These are phyloP conservation scores for Ceriops decandra DNA, from an alignment of 345 rosid genomes.

Conservation along the genomic window DNA sequence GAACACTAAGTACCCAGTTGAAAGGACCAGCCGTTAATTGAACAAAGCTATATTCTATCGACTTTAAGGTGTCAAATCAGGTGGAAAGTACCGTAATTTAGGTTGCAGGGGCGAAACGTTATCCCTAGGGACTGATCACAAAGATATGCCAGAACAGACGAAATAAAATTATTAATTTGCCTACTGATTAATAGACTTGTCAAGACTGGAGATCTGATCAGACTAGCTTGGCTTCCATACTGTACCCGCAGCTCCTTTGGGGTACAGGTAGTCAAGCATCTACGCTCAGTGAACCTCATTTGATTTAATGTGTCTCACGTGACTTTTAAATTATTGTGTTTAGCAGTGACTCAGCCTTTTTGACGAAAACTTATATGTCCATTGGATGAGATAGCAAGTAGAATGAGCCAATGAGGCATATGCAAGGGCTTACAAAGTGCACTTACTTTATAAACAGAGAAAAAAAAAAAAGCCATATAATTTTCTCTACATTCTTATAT, in stretches of 20 bases:
- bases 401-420: too few relatives aligned
- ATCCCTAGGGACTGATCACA: constrained; percentile 23
- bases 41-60: background rate
- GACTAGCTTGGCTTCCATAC: too few relatives aligned
- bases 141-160: constrained; percentile 30
- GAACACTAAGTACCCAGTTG: too few relatives aligned
- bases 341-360: background rate
- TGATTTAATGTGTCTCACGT: background rate
- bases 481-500: too few relatives aligned
- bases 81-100: constrained; percentile 2
- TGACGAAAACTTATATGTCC: too few relatives aligned
- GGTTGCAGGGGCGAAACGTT: constrained; percentile 30
- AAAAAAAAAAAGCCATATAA: too few relatives aligned
- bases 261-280: background rate
- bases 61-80: constrained; percentile 7
- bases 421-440: too few relatives aligned
- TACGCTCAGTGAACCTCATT: background rate
- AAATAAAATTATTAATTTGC: too few relatives aligned
- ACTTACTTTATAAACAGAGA: too few relatives aligned
- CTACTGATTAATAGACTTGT: constrained; percentile 15
- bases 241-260: background rate
- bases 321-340: background rate
- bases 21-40: too few relatives aligned
- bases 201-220: too few relatives aligned
- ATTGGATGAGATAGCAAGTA: too few relatives aligned